Percentiles rank a stretch among this genome's conserved stretches.
Conservation (phyloP, 345 rosid species). For the Alliaria petiolata region DNA sequence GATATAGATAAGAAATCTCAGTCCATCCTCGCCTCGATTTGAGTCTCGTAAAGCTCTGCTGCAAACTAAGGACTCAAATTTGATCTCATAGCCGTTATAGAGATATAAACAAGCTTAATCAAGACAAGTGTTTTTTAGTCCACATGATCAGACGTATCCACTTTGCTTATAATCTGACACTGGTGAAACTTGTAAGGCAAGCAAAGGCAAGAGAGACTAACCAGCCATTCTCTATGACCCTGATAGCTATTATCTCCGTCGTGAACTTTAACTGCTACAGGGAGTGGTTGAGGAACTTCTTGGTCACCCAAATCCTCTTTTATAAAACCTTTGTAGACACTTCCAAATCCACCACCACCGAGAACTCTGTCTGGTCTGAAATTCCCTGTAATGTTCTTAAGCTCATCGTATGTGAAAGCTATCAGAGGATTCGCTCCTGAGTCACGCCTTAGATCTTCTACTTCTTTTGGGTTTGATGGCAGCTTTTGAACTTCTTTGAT, state of each 20-base stretch:
- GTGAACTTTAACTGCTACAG: constrained; percentile 95
- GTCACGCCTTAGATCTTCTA: constrained; percentile 85
- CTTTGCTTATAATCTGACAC: no score
- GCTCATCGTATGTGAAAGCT: constrained; percentile 76
- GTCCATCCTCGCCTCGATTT: not conserved
- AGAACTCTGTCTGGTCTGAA: constrained; percentile 88
- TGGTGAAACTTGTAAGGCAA: constrained; percentile 4
- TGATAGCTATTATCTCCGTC: constrained; percentile 89
- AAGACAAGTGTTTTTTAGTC: not conserved
- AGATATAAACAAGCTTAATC: not conserved
- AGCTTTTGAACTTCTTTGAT: constrained; percentile 49
- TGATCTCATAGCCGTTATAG: not conserved
- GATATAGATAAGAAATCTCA: not conserved
- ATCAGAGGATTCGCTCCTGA: constrained; percentile 73
- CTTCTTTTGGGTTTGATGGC: constrained; percentile 94
- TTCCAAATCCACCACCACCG: constrained; percentile 98
- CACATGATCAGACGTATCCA: no score
- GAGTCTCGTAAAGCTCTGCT: not conserved
- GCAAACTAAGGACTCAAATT: not conserved
- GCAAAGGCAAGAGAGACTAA: constrained; percentile 29
- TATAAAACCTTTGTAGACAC: constrained; percentile 85
- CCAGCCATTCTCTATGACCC: constrained; percentile 99
- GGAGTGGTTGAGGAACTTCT: constrained; percentile 59
- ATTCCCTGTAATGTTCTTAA: constrained; percentile 65
- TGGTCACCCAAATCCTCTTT: constrained; percentile 48